phyloP scores from a whole-genome alignment of 2,329 filamentous ascomycete genomes.

The Aureobasidium musti region DNA sequence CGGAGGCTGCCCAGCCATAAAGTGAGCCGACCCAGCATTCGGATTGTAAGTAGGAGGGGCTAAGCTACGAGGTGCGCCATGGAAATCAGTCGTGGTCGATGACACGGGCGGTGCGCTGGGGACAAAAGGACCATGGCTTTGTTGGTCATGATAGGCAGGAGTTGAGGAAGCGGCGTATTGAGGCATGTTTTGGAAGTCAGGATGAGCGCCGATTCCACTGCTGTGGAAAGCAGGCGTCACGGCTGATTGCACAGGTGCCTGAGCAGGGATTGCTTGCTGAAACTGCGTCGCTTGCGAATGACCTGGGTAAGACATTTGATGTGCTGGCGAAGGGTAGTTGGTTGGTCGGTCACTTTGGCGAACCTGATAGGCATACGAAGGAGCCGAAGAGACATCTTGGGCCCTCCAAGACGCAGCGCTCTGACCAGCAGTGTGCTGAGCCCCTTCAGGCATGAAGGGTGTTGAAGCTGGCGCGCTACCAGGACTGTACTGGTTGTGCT shows the following conservation, averaged over 20 bases:
- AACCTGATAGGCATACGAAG: constrained; percentile 21
- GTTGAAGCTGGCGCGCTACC: constrained; percentile 3
- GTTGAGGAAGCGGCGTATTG: constrained; percentile 11
- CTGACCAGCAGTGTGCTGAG: constrained; percentile 15
- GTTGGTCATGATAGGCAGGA: constrained; percentile 19
- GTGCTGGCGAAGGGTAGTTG: constrained; percentile 9
- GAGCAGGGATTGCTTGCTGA: constrained; percentile 20
- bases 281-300: constrained; percentile 26
- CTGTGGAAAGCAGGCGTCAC: constrained; percentile 23
- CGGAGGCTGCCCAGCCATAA: constrained; percentile 10
- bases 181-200: constrained; percentile 25
- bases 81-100: constrained; percentile 1
- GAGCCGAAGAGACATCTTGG: background rate
- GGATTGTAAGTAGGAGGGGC: constrained; percentile 26
- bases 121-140: constrained; percentile 3
- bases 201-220: constrained; percentile 2
- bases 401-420: constrained; percentile 23
- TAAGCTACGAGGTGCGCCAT: constrained; percentile 13
- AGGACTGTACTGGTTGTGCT: constrained; percentile 24
- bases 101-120: constrained; percentile 4
- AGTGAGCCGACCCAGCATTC: constrained; percentile 6
- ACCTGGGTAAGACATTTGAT: constrained; percentile 12
- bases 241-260: background rate
- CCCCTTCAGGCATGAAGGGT: constrained; percentile 13
- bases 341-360: constrained; percentile 17